Conservation (phyloP, 1,284 basidiomycete genomes). For the Phylloporus gajari region DNA sequence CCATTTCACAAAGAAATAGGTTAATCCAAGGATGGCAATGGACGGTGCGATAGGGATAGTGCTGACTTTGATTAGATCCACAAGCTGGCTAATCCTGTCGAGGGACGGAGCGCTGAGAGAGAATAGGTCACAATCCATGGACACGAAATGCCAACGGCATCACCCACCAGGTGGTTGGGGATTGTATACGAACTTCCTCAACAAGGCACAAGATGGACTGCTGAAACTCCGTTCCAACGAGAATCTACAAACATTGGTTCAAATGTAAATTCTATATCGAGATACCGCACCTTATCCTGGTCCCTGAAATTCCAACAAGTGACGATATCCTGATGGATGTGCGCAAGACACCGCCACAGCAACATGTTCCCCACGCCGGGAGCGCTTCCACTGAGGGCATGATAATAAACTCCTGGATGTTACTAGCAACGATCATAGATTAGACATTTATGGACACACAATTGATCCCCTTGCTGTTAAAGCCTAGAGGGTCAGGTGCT, state of each 20-base stretch:
- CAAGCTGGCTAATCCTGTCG: conserved; percentile 17
- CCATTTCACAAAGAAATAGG: conserved; percentile 20
- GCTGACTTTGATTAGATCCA: conserved; percentile 13
- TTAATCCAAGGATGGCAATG: conserved; percentile 17
- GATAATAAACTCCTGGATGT: conserved; percentile 12
- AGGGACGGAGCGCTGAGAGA: conserved; percentile 6
- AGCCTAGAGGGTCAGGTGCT: background rate
- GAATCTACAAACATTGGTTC: too few relatives aligned
- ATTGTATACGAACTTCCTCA: conserved; percentile 9
- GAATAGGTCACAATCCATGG: background rate
- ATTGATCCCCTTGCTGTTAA: conserved; percentile 18
- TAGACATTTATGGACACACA: conserved; percentile 8
- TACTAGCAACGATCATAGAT: background rate
- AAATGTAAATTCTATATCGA: too few relatives aligned
- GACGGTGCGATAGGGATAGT: conserved; percentile 12
- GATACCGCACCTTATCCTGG: background rate
- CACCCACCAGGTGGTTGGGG: conserved; percentile 5
- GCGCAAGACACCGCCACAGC: conserved; percentile 16
- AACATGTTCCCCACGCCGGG: conserved; percentile 11
- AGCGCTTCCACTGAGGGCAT: conserved; percentile 5
- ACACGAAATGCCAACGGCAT: background rate
- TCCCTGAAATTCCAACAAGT: conserved; percentile 22
- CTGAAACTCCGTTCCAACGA: conserved; percentile 16
- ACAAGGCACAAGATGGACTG: conserved; percentile 20
- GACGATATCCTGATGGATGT: conserved; percentile 19